A percentile compares a stretch with the other conserved stretches of the same genome.
These are phyloP conservation scores for Elaeis oleifera DNA, from an alignment of 202 grass and related monocot genomes.

Conservation along the genomic window DNA sequence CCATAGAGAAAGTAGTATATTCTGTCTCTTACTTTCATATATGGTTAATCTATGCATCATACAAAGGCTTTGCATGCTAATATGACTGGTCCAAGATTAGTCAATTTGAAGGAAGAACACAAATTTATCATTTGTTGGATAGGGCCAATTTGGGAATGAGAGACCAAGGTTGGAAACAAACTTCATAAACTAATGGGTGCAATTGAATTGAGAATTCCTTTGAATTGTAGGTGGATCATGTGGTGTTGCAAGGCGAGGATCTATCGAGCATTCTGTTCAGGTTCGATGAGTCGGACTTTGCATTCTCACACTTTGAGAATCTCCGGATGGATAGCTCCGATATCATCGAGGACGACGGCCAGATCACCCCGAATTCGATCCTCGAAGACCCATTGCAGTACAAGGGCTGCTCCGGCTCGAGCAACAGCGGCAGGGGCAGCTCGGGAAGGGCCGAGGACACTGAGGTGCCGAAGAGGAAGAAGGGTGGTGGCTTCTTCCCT, in stretches of 20 bases:
- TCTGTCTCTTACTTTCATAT: too few relatives aligned
- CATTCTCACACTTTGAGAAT: constrained; percentile 59
- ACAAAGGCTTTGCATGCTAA: too few relatives aligned
- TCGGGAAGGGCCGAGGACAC: background rate
- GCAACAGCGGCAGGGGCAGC: constrained; percentile 2
- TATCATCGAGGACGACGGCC: constrained; percentile 25
- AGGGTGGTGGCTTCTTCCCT: constrained; percentile 58
- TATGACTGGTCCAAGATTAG: too few relatives aligned
- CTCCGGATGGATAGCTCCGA: constrained; percentile 53
- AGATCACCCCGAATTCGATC: constrained; percentile 34
- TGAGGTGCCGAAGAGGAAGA: constrained; percentile 46
- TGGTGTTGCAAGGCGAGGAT: constrained; percentile 64
- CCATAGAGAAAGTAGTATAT: background rate
- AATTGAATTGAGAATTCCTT: background rate
- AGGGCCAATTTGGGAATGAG: too few relatives aligned
- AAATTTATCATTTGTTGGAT: too few relatives aligned
- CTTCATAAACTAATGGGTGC: background rate
- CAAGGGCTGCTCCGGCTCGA: constrained; percentile 30
- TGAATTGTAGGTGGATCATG: constrained; percentile 65
- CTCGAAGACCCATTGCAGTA: constrained; percentile 39
- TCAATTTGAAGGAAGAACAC: too few relatives aligned
- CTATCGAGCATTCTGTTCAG: constrained; percentile 63
- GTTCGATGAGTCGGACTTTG: constrained; percentile 34
- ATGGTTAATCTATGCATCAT: too few relatives aligned
- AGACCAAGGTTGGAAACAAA: too few relatives aligned